Conservation (phyloP, 352 stramenopile genomes). For the Aphanomyces stellatus region DNA sequence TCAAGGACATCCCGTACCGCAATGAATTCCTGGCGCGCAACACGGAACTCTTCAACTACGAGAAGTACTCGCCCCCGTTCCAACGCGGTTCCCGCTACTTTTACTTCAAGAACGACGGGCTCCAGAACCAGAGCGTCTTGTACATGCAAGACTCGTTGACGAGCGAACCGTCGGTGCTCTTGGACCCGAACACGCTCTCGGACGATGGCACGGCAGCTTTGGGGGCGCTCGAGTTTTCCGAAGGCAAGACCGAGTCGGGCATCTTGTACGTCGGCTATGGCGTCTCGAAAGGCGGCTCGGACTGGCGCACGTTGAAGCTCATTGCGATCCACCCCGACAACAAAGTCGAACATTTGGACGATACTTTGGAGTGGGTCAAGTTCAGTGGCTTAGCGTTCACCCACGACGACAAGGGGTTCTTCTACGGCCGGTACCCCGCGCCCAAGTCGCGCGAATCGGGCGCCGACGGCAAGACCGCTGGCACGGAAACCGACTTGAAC, state of each 20-base stretch:
- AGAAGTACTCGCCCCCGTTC: slow-evolving; percentile 71
- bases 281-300: slow-evolving; percentile 68
- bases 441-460: slow-evolving; percentile 33
- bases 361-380: slow-evolving; percentile 84
- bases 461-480: slow-evolving; percentile 40
- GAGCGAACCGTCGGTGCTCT: slow-evolving; percentile 51
- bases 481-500: slow-evolving; percentile 72
- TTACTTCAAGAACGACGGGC: slow-evolving; percentile 80
- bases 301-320: slow-evolving; percentile 84
- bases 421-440: slow-evolving; percentile 75
- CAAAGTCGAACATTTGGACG: slow-evolving; percentile 53
- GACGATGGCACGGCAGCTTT: slow-evolving; percentile 65
- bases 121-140: slow-evolving; percentile 82
- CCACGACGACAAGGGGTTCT: slow-evolving; percentile 78
- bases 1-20: slow-evolving; percentile 51
- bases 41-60: slow-evolving; percentile 83
- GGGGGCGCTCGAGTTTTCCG: slow-evolving; percentile 51
- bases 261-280: slow-evolving; percentile 79
- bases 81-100: slow-evolving; percentile 74
- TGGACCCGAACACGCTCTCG: slow-evolving; percentile 72
- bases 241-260: slow-evolving; percentile 59
- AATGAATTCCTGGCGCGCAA: slow-evolving; percentile 62
- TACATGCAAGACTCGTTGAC: slow-evolving; percentile 77
- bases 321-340: slow-evolving; percentile 51
- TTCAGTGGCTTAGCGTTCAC: slow-evolving; percentile 77